A percentile compares a stretch with the other conserved stretches of the same genome.
These are phyloP conservation scores for Larix kaempferi DNA, from an alignment of 75 land plant species.

Conservation along the genomic window DNA sequence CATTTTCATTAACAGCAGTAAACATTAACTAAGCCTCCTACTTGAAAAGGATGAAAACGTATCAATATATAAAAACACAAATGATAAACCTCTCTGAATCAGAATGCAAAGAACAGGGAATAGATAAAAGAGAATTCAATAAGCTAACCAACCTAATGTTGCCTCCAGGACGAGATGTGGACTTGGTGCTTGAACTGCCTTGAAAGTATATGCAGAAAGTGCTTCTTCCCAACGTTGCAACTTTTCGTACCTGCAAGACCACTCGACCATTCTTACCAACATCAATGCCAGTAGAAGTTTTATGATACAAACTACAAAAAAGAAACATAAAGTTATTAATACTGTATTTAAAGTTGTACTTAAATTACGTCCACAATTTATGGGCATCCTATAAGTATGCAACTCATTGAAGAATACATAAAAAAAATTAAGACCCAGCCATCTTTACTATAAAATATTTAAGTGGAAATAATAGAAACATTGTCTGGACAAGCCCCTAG, in stretches of 20 bases:
- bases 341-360: not conserved
- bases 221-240: conserved; percentile 99
- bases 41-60: no score
- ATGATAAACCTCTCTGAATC: not conserved
- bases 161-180: conserved; percentile 65
- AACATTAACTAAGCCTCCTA: no score
- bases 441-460: not conserved
- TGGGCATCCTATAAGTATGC: no score
- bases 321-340: not conserved
- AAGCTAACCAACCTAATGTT: conserved; percentile 57
- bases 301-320: not conserved
- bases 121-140: not conserved
- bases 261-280: not conserved
- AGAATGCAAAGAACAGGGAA: not conserved
- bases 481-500: not conserved
- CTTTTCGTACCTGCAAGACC: conserved; percentile 86
- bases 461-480: not conserved
- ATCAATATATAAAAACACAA: no score
- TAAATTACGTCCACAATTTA: no score
- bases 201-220: conserved; percentile 78
- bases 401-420: no score
- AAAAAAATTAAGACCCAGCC: no score
- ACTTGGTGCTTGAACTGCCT: conserved; percentile 66
- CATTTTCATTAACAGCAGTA: no score
- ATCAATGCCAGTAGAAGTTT: not conserved